phyloP scores from a whole-genome alignment of 164 flowering plant species.

The Hamamelis virginiana region DNA sequence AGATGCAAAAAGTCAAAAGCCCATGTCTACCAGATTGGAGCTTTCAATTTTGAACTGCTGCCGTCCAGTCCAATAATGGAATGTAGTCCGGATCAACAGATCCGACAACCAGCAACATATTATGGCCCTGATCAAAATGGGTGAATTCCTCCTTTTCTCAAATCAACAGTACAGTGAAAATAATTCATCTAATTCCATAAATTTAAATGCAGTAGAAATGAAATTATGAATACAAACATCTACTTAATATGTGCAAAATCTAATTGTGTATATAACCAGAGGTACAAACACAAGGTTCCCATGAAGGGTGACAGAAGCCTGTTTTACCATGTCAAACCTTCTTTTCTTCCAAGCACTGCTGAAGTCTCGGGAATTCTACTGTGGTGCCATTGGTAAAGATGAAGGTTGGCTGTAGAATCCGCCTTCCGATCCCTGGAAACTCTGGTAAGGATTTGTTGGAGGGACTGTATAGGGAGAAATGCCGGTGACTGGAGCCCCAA shows the following conservation, averaged over 20 bases:
- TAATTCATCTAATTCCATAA: neutral
- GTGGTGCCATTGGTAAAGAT: slow-evolving; percentile 66
- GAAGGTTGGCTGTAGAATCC: slow-evolving; percentile 59
- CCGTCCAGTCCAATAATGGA: too few species aligned
- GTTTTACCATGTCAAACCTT: neutral
- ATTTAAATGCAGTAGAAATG: neutral
- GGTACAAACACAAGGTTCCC: slow-evolving; percentile 3
- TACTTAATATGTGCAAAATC: slow-evolving; percentile 20
- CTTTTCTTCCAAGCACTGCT: neutral
- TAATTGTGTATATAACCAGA: slow-evolving; percentile 1
- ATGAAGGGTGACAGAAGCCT: neutral
- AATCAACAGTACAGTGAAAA: slow-evolving; percentile 1
- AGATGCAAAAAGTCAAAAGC: too few species aligned
- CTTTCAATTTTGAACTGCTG: too few species aligned
- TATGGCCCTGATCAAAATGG: neutral
- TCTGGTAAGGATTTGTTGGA: slow-evolving; percentile 51
- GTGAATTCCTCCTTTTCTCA: neutral
- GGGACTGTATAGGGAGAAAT: slow-evolving; percentile 42
- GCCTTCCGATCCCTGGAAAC: slow-evolving; percentile 60
- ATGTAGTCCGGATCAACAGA: too few species aligned
- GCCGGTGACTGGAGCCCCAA: slow-evolving; percentile 41
- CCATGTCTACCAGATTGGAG: too few species aligned
- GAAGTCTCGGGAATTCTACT: slow-evolving; percentile 26
- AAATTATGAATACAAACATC: slow-evolving; percentile 19
- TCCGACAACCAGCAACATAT: neutral